These are phyloP conservation scores for Botrytis porri DNA, from an alignment of 2,329 filamentous ascomycete genomes.

Conservation along the genomic window DNA sequence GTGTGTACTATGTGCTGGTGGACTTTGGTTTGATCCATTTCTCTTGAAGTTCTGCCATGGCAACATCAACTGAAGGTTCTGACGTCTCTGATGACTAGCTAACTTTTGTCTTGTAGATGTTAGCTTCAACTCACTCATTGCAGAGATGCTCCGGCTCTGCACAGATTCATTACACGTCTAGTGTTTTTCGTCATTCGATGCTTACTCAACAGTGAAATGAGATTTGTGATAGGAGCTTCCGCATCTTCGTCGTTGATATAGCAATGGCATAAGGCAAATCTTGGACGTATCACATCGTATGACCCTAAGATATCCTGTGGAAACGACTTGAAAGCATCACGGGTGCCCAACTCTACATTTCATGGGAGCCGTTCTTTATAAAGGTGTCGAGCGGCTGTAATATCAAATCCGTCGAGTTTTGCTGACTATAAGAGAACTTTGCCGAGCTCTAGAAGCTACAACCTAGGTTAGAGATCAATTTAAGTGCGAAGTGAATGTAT, in stretches of 20 bases:
- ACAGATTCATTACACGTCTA: background rate
- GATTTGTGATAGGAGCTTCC: background rate
- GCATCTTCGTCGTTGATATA: background rate
- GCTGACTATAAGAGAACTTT: background rate
- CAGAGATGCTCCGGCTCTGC: background rate
- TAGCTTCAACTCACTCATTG: background rate
- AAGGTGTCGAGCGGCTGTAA: background rate
- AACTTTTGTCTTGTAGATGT: background rate
- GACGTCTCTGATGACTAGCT: background rate
- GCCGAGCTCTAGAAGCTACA: background rate
- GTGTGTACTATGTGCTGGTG: background rate
- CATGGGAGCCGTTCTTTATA: background rate
- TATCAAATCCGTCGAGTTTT: background rate
- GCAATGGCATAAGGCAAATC: background rate
- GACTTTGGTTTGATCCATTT: background rate
- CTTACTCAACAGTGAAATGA: background rate
- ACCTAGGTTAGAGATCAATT: background rate
- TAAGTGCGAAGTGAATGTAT: background rate
- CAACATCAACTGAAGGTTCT: background rate
- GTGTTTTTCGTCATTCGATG: background rate
- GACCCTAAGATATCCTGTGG: background rate
- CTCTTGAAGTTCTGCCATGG: background rate
- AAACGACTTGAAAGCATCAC: background rate
- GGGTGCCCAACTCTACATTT: background rate
- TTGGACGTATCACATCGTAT: background rate